Conservation (phyloP, 495 filamentous ascomycete genomes). For the Hypoxylon subgilvum region DNA sequence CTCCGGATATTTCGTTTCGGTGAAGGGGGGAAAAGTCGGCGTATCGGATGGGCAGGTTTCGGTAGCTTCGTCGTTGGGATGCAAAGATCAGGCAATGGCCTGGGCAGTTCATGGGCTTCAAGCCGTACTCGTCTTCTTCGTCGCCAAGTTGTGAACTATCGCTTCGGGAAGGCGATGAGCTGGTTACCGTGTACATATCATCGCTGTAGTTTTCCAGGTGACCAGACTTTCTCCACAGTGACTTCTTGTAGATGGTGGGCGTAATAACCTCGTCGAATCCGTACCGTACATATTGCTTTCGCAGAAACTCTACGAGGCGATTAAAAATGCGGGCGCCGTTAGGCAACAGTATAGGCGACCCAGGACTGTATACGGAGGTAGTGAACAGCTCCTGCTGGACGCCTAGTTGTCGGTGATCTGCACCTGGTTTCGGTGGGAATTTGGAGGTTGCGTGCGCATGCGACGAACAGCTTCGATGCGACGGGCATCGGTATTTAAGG, state of each 20-base stretch:
- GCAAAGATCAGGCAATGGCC: slow-evolving; percentile 90
- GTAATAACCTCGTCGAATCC: slow-evolving; percentile 93
- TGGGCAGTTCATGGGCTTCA: slow-evolving; percentile 98
- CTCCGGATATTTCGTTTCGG: slow-evolving; percentile 86
- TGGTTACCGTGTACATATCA: slow-evolving; percentile 90
- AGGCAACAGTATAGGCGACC: slow-evolving; percentile 86
- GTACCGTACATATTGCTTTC: slow-evolving; percentile 83
- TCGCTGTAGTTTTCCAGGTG: slow-evolving; percentile 94
- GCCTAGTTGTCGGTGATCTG: slow-evolving; percentile 75
- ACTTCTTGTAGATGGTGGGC: slow-evolving; percentile 91
- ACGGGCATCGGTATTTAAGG: slow-evolving; percentile 1
- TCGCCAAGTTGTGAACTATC: slow-evolving; percentile 44
- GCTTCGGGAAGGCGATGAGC: slow-evolving; percentile 52
- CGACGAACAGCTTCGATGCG: slow-evolving; percentile 45
- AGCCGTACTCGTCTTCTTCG: slow-evolving; percentile 80
- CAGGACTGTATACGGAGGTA: slow-evolving; percentile 79
- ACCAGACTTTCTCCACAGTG: slow-evolving; percentile 85
- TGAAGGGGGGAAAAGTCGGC: slow-evolving; percentile 93
- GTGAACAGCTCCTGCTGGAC: slow-evolving; percentile 78
- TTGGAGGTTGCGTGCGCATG: slow-evolving; percentile 23
- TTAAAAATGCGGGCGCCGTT: slow-evolving; percentile 87
- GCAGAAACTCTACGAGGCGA: slow-evolving; percentile 82
- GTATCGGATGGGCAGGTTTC: slow-evolving; percentile 86
- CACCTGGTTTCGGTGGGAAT: slow-evolving; percentile 41
- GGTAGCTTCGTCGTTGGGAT: slow-evolving; percentile 72